These are phyloP conservation scores for Pseudogymnoascus sp. DNA, from an alignment of 2,329 filamentous ascomycete species.

Conservation along the genomic window DNA sequence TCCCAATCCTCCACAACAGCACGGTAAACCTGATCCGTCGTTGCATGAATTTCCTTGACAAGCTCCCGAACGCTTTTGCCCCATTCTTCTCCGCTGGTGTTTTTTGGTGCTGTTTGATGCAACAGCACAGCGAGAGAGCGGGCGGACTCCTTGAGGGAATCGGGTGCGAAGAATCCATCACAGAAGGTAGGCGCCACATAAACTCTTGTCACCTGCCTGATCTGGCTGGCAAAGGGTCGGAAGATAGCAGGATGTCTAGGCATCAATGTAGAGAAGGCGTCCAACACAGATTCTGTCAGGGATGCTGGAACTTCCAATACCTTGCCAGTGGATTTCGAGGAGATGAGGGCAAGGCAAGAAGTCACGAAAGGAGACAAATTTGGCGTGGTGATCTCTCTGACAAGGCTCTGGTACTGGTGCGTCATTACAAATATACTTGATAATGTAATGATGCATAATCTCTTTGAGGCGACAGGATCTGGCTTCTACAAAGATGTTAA, in stretches of 20 bases:
- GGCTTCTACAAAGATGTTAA: slow-evolving; percentile 51
- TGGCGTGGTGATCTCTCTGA: slow-evolving; percentile 82
- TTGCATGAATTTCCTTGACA: slow-evolving; percentile 58
- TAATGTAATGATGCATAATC: slow-evolving; percentile 66
- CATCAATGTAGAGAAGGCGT: slow-evolving; percentile 62
- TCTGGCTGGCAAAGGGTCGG: slow-evolving; percentile 63
- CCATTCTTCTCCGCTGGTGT: slow-evolving; percentile 72
- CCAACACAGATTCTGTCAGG: slow-evolving; percentile 60
- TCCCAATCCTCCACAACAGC: slow-evolving; percentile 77
- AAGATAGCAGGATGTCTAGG: slow-evolving; percentile 79
- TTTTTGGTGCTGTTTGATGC: slow-evolving; percentile 74
- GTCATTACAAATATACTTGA: slow-evolving; percentile 78
- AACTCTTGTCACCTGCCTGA: slow-evolving; percentile 50
- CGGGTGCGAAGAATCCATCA: slow-evolving; percentile 40
- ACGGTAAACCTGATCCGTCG: slow-evolving; percentile 70
- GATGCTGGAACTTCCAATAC: slow-evolving; percentile 35
- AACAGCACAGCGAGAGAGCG: slow-evolving; percentile 61
- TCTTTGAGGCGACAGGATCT: slow-evolving; percentile 67
- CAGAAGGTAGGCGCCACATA: slow-evolving; percentile 58
- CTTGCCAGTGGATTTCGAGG: slow-evolving; percentile 31
- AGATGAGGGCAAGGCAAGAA: slow-evolving; percentile 62
- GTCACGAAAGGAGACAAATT: slow-evolving; percentile 67
- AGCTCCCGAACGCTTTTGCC: slow-evolving; percentile 53
- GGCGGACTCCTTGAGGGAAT: slow-evolving; percentile 47
- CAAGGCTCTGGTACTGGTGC: slow-evolving; percentile 71